Evolutionary conservation across 352 stramenopile species (phyloP), one percentile per base, ranked within the genome.

Genomic region (Phytophthora citrophthora): DNA sequence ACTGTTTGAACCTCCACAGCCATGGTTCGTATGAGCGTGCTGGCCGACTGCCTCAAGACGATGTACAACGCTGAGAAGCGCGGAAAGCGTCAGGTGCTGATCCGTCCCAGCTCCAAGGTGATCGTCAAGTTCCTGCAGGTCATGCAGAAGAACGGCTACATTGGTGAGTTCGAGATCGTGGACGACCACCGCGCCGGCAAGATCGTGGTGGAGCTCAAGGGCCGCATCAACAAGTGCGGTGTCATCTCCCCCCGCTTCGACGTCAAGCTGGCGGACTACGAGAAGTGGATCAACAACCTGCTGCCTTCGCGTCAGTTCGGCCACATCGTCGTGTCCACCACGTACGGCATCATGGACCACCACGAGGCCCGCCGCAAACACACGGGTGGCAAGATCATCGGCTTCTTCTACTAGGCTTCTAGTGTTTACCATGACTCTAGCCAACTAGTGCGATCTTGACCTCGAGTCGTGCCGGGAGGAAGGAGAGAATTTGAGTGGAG

Each of bases 131-230:
- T 99, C 85, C 93, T 99, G 73, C 96, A 99, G 87, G 92, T 97
- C 50, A 99, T 99, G 98, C 97, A 99, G 93, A 98, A 99, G 87
- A 97, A 99, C 85, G 95, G 97, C 75, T 99, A 99, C 96, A 99
- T 99, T 84, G 97, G 97, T 61, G 98, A 99, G 85, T 99, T 99
- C 79, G 97, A 99, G 88, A 99, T 99, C 76, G 83, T 99, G 52
- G 98, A 99, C 82, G 98, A 99, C 88, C 98, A 99, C 91, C 92
- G 98, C 70, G 89, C 91, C 61, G 96, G 98, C 75, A 99, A 99
- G 90, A 99, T 99, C 74, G 97, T 99, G 9, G 74, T 98, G 27
- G 81, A 98, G 76, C 89, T 99, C 32, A 99, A 92, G 77, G 98
- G 98, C 58, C 95, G 98, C 74, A 97, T 99, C 76, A 99, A 99